Base-by-base conservation (phyloP, 1,139 yeast species). In the Barnettozyma hawaiiensis region DNA sequence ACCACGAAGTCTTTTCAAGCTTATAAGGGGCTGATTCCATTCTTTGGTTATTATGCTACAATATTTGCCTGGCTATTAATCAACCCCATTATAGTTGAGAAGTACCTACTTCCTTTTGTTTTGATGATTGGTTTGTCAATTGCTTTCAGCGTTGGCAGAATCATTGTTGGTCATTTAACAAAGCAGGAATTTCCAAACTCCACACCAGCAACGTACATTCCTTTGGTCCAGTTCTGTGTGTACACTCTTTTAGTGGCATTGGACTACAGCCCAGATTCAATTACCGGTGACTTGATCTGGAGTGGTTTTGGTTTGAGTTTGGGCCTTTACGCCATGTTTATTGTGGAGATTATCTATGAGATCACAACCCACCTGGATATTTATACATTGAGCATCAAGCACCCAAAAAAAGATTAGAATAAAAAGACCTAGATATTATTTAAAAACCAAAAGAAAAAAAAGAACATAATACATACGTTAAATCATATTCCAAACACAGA, bases 91-190 rank as follows among this genome's bases (percentile, higher is more conserved):
- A 69, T 81, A 34, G 64, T 81, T 40, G 58, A 69, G 43, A 60
- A 62, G 22, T 64, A 69, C 46, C 70, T 75, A 27, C 65, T 84
- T 46, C 85, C 95, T 9, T 71, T 82, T 52, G 66, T 81, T 24
- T 59, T 85, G 29, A 73, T 86, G 2, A 75, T 83, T 51, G 96
- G 96, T 4, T 71, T 83, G 31, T 73, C 85, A 1, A 67, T 84
- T 55, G 96, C 97, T 1, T 83, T 86, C 56, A 71, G 78, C 2
- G 97, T 90, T 18, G 97, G 97, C 5, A 76, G 95, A 59, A 86
- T 90, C 54, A 90, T 90, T 57, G 71, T 85, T 46, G 94, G 89
- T 3, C 97, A 90, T 63, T 77, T 90, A 56, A 87, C 97, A 1
- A 65, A 75, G 45, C 95, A 86, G 59, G 57, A 65, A 3, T 90